Evolutionary conservation across 768 basidiomycete genomes (phyloP).

Genomic region (Mycena galopus): DNA sequence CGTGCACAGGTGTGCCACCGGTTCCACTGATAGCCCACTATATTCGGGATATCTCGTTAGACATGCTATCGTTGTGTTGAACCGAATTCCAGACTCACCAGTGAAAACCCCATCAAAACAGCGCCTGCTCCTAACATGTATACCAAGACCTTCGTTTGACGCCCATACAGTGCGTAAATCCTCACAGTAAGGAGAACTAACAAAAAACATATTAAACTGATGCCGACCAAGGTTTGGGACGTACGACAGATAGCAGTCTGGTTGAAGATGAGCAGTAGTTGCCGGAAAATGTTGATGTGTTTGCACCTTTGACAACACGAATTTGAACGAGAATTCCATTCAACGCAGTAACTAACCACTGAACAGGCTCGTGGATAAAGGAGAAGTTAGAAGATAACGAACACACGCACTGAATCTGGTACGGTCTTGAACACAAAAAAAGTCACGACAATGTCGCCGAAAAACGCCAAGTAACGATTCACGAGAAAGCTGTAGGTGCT

Average conservation of each 20-base stretch:
- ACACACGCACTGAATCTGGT: constrained; percentile 11
- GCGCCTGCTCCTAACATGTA: not conserved
- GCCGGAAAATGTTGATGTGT: constrained; percentile 26
- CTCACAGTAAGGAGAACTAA: constrained; percentile 20
- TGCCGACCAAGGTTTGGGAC: not conserved
- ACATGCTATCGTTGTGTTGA: not conserved
- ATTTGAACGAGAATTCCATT: not conserved
- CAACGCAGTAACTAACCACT: constrained; percentile 11
- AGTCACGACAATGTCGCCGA: constrained; percentile 19
- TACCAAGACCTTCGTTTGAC: not conserved
- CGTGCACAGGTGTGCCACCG: constrained; percentile 4
- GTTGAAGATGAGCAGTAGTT: constrained; percentile 26
- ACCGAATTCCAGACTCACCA: constrained; percentile 2
- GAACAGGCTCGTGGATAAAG: not conserved
- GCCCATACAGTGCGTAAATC: constrained; percentile 29
- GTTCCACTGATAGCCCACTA: constrained; percentile 28
- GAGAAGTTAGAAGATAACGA: not conserved
- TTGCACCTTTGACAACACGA: constrained; percentile 10
- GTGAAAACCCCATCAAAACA: not conserved
- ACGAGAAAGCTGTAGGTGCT: constrained; percentile 27
- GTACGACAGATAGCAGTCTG: constrained; percentile 5
- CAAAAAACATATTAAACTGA: not conserved
- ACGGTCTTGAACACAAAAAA: constrained; percentile 13
- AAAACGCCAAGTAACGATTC: constrained; percentile 31
- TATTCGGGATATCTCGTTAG: too few species aligned